Base-by-base conservation (phyloP, 2,329 filamentous ascomycete genomes). In the Akanthomyces lecanii region DNA sequence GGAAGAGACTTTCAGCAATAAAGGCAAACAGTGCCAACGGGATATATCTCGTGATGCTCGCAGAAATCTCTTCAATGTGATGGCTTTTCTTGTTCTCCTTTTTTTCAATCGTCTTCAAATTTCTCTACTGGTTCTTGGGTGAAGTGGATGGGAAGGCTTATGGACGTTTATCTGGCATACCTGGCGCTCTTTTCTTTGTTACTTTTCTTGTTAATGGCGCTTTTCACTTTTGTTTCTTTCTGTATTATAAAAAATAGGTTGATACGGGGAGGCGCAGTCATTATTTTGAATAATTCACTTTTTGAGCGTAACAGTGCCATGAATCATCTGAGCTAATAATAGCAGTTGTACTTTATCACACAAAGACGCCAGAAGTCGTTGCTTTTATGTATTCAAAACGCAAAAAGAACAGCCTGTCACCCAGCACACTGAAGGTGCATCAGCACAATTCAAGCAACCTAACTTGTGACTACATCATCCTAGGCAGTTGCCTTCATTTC, bases 1-100 rank as follows among this genome's bases (percentile, higher is more conserved):
- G 75, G 74, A 40, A 69, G 69, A 30, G 77, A 78, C 1, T 71
- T 76, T 5, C 59, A 51, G 42, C 44, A 61, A 25, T 42, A 51
- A 55, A 30, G 23, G 6, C 18, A 33, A 36, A 61, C 58, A 50
- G 56, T 51, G 30, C 44, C 56, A 38, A 21, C 11, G 4, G n/a
- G 14, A 30, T 25, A 53, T 12, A 38, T 48, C 25, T 16, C 18
- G 10, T 14, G 11, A 36, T 40, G 45, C 53, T 10, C 30, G 44
- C 4, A 33, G 33, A 55, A 12, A 10, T 45, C 18, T n/a, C 54
- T 50, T 36, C 28, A 44, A 6, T 50, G 12, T 36, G 30, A 33
- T 30, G 12, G 16, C 21, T 60, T 51, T 12, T 40, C 47, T 36
- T 52, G 48, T 38, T 33, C 16, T 8, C 23, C 50, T 21, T 14